A percentile compares a stretch with the other conserved stretches of the same genome.
Evolutionary conservation across 176 grass and related monocot species (phyloP).

Genomic region (Zoysia pacifica): DNA sequence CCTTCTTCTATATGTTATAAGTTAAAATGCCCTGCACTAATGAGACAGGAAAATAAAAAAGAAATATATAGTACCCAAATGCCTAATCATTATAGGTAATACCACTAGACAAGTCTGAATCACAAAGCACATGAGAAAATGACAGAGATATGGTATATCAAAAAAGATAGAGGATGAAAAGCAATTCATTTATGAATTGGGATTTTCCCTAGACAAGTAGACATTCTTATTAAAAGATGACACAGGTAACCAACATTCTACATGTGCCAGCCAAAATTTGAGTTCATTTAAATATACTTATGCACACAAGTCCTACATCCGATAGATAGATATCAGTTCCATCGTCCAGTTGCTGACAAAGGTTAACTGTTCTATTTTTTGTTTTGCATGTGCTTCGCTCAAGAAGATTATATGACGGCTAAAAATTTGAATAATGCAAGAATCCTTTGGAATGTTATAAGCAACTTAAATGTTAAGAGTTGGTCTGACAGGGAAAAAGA

Average conservation of each 20-base stretch:
- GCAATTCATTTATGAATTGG: neutral
- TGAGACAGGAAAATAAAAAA: neutral
- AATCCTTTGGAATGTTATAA: neutral
- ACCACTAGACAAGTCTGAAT: neutral
- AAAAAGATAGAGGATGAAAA: neutral
- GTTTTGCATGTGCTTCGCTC: neutral
- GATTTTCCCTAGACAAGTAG: neutral
- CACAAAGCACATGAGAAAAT: neutral
- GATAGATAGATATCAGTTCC: neutral
- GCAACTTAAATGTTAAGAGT: neutral
- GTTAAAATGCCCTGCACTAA: neutral
- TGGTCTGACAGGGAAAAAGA: neutral
- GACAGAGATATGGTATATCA: neutral
- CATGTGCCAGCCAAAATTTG: neutral
- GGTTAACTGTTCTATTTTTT: neutral
- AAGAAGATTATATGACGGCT: neutral
- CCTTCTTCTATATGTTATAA: neutral
- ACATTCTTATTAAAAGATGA: neutral
- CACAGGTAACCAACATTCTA: neutral
- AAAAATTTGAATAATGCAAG: neutral
- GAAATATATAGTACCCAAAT: neutral
- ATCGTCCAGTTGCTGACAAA: neutral
- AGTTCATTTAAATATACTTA: neutral
- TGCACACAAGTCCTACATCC: neutral
- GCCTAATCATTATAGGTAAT: neutral